Conservation (phyloP, 2,329 filamentous ascomycete species). For the Cucurbitaria berberidis region DNA sequence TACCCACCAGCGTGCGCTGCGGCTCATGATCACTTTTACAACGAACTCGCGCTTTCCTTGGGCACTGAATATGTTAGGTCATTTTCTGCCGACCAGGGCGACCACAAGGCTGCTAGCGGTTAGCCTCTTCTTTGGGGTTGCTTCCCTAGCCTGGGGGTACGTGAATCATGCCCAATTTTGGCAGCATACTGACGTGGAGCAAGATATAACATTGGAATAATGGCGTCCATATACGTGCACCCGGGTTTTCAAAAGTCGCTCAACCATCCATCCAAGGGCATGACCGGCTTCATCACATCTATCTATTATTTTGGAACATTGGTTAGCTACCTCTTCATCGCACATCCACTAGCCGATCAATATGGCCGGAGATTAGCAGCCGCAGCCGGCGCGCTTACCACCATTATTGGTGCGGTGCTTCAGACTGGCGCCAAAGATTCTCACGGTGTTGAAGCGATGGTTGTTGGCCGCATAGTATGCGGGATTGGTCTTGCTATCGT, state of each 20-base stretch:
- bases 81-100: slow-evolving; percentile 16
- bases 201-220: slow-evolving; percentile 64
- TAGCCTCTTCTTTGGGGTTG: slow-evolving; percentile 62
- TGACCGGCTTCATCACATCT: slow-evolving; percentile 61
- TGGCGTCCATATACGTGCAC: slow-evolving; percentile 63
- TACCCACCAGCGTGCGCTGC: background rate
- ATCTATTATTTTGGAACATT: slow-evolving; percentile 66
- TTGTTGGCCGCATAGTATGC: slow-evolving; percentile 59
- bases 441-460: slow-evolving; percentile 56
- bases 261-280: slow-evolving; percentile 52
- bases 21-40: background rate
- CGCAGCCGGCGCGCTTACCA: slow-evolving; percentile 54
- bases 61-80: background rate
- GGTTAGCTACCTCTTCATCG: slow-evolving; percentile 61
- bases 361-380: slow-evolving; percentile 61
- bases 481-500: slow-evolving; percentile 63
- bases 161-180: background rate
- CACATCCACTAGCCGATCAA: slow-evolving; percentile 59
- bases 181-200: slow-evolving; percentile 1
- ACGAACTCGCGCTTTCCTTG: background rate
- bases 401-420: slow-evolving; percentile 58
- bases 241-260: slow-evolving; percentile 60
- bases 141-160: slow-evolving; percentile 64
- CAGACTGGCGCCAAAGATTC: slow-evolving; percentile 54
- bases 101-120: slow-evolving; percentile 37